These are phyloP conservation scores for Copromyces sp. DNA, from an alignment of 495 filamentous ascomycete genomes.

Conservation along the genomic window DNA sequence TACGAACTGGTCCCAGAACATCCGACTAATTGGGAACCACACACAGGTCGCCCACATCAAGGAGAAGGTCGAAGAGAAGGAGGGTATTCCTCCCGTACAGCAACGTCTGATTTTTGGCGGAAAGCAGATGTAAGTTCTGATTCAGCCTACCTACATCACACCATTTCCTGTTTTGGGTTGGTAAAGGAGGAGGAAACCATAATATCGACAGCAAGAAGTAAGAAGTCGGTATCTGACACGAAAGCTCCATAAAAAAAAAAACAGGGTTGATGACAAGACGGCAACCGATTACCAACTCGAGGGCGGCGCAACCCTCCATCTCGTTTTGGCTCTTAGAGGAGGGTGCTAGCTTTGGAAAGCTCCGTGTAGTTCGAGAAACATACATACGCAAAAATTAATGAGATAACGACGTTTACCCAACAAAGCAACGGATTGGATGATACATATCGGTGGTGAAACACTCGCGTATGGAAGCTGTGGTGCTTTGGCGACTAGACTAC, in stretches of 20 bases:
- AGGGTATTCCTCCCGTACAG: constrained; percentile 95
- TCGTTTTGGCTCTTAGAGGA: constrained; percentile 86
- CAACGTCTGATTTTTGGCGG: constrained; percentile 93
- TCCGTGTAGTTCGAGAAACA: not conserved
- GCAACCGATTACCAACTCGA: constrained; percentile 80
- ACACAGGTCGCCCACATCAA: constrained; percentile 86
- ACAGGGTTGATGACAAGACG: constrained; percentile 84
- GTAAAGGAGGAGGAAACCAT: too few relatives aligned
- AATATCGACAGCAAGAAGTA: not conserved
- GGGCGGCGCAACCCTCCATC: constrained; percentile 85
- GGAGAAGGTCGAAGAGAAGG: constrained; percentile 97
- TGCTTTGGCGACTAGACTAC: not conserved
- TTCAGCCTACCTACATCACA: not conserved
- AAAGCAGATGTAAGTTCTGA: constrained; percentile 80
- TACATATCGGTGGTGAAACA: not conserved
- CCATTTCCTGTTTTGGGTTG: not conserved
- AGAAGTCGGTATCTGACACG: not conserved
- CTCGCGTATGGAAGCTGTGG: not conserved
- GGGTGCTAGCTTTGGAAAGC: constrained; percentile 2
- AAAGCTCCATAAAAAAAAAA: not conserved
- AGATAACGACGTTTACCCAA: not conserved
- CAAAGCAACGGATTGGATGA: not conserved
- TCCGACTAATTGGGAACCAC: not conserved
- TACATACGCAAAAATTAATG: not conserved
- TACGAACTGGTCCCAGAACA: not conserved